phyloP scores from a whole-genome alignment of 306 rosid genomes.

The Inga leiocalycina region DNA sequence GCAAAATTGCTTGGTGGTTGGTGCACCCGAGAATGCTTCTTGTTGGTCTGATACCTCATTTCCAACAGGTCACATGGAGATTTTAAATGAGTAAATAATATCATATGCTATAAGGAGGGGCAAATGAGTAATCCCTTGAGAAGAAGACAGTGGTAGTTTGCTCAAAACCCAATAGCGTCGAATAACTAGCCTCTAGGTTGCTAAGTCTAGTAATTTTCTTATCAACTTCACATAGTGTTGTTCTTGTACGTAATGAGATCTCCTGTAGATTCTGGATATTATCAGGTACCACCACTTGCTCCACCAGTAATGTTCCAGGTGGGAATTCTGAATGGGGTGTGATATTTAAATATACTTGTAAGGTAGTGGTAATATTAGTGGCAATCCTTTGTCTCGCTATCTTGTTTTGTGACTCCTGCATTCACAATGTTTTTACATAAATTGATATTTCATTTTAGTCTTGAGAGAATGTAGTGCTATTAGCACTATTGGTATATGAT shows the following conservation, averaged over 20 bases:
- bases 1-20: background rate
- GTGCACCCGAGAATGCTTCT: background rate
- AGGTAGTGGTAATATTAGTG: background rate
- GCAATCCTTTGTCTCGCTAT: background rate
- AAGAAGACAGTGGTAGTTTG: background rate
- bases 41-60: background rate
- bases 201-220: background rate
- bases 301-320: background rate
- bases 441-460: background rate
- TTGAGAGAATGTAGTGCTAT: background rate
- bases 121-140: background rate
- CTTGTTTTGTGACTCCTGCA: background rate
- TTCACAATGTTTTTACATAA: background rate
- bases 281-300: background rate
- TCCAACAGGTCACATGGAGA: background rate
- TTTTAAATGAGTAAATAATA: background rate
- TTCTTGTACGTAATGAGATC: background rate
- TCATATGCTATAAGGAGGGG: no score
- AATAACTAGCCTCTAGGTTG: background rate
- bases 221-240: background rate
- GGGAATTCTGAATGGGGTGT: background rate
- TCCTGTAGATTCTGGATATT: background rate
- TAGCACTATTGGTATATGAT: background rate
- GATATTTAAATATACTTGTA: background rate
- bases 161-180: background rate